phyloP scores from a whole-genome alignment of 768 basidiomycete species.

The Butyriboletus loyo region DNA sequence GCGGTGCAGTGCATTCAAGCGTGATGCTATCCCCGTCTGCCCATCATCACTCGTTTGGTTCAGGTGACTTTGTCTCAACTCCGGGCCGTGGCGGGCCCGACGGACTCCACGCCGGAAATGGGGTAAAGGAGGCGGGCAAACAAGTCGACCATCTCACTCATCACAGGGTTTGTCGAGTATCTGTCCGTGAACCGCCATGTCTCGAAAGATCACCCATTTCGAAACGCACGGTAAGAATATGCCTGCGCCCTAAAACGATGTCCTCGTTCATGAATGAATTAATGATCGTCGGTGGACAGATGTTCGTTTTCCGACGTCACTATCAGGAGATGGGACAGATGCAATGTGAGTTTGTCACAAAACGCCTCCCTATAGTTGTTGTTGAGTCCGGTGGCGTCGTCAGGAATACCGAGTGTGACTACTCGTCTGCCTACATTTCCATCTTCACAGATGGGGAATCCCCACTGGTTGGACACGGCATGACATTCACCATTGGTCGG shows the following conservation, averaged over 20 bases:
- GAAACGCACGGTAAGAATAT: constrained; percentile 53
- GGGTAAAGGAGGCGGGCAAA: background rate
- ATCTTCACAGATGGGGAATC: constrained; percentile 63
- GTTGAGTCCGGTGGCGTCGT: background rate
- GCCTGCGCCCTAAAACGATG: background rate
- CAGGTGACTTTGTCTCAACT: background rate
- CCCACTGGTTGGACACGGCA: constrained; percentile 81
- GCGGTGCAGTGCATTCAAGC: no score
- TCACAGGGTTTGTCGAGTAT: background rate
- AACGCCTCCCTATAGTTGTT: background rate
- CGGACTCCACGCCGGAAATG: background rate
- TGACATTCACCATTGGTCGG: constrained; percentile 93
- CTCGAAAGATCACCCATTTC: constrained; percentile 50
- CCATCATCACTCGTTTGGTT: background rate
- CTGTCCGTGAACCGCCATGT: constrained; percentile 11
- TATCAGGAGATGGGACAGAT: constrained; percentile 90
- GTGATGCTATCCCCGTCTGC: background rate
- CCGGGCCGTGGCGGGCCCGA: constrained; percentile 18
- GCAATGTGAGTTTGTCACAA: constrained; percentile 60
- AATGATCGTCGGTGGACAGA: constrained; percentile 46
- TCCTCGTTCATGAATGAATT: background rate
- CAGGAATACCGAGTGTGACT: constrained; percentile 95
- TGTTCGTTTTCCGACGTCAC: constrained; percentile 88
- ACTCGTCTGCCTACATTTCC: constrained; percentile 88
- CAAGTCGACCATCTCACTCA: background rate